Percentiles rank a stretch among this genome's conserved stretches.
Evolutionary conservation across 164 flowering plant species (phyloP).

Genomic region (Vitis riparia): DNA sequence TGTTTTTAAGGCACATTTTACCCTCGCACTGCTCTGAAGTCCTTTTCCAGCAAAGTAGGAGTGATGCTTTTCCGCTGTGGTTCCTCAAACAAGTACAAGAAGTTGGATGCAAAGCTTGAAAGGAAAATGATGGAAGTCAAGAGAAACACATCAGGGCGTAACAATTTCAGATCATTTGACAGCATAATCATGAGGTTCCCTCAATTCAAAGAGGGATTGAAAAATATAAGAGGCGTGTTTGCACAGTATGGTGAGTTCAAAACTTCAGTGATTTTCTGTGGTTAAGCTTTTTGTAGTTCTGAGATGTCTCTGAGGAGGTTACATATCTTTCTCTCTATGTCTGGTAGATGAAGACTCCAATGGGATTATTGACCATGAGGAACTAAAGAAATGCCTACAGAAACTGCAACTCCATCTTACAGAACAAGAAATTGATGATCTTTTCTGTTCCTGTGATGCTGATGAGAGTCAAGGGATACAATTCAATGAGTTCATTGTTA

Average conservation of each 20-base stretch:
- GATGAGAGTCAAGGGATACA: slow-evolving; percentile 60
- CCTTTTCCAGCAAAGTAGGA: slow-evolving; percentile 43
- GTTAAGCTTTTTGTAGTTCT: neutral
- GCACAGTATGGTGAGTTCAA: slow-evolving; percentile 62
- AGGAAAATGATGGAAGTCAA: slow-evolving; percentile 56
- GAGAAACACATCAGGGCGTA: slow-evolving; percentile 32
- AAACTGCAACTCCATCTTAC: slow-evolving; percentile 44
- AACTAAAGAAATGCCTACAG: slow-evolving; percentile 55
- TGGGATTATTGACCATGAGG: slow-evolving; percentile 58
- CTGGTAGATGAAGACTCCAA: slow-evolving; percentile 59
- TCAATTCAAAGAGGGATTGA: slow-evolving; percentile 53
- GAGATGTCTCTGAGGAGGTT: neutral
- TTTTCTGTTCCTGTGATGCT: slow-evolving; percentile 61
- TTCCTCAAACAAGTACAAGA: slow-evolving; percentile 42
- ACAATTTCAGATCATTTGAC: slow-evolving; percentile 53
- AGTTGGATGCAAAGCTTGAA: slow-evolving; percentile 57
- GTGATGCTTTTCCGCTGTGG: slow-evolving; percentile 33
- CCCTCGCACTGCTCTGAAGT: slow-evolving; percentile 36
- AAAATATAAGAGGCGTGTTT: slow-evolving; percentile 50
- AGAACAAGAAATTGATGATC: slow-evolving; percentile 56
- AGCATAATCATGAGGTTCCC: slow-evolving; percentile 74
- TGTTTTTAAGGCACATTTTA: slow-evolving; percentile 37
- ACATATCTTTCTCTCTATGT: slow-evolving; percentile 3
- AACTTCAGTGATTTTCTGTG: neutral
- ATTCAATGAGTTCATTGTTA: slow-evolving; percentile 72